phyloP scores from a whole-genome alignment of 805 yeast genomes.

The Starmerella stellata region DNA sequence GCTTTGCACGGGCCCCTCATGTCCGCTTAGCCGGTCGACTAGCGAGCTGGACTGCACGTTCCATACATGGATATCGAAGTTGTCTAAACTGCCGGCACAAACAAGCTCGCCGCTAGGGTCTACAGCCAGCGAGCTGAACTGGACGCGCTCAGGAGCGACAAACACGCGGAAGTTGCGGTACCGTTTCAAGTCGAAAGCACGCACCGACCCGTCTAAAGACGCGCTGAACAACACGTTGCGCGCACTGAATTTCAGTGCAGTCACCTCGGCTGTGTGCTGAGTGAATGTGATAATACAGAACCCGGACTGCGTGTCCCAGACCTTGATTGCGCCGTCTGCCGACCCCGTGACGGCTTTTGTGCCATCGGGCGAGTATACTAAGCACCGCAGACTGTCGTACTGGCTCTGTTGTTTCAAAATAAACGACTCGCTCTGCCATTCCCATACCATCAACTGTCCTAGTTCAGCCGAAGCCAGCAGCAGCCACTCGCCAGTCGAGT shows the following conservation, averaged over 20 bases:
- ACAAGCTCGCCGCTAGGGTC: conserved; percentile 96
- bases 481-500: conserved; percentile 84
- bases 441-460: conserved; percentile 92
- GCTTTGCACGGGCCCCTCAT: conserved; percentile 86
- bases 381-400: conserved; percentile 69
- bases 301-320: conserved; percentile 89
- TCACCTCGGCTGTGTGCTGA: conserved; percentile 79
- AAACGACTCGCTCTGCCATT: conserved; percentile 96
- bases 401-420: conserved; percentile 94
- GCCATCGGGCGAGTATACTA: conserved; percentile 90
- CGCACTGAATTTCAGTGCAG: conserved; percentile 72
- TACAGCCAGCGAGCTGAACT: conserved; percentile 74
- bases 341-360: conserved; percentile 80
- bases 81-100: conserved; percentile 83
- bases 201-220: conserved; percentile 86
- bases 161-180: conserved; percentile 89
- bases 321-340: conserved; percentile 90
- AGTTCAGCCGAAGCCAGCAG: conserved; percentile 80
- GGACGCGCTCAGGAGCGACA: conserved; percentile 76
- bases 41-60: conserved; percentile 90
- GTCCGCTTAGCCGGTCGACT: conserved; percentile 75
- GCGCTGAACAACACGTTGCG: conserved; percentile 75
- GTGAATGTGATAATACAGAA: conserved; percentile 82
- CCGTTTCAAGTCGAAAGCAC: conserved; percentile 91
- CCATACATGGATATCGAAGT: conserved; percentile 87